Evolutionary conservation across 306 rosid species (phyloP), one percentile per base, ranked within the genome.

Genomic region (Gastrolobium bilobum): DNA sequence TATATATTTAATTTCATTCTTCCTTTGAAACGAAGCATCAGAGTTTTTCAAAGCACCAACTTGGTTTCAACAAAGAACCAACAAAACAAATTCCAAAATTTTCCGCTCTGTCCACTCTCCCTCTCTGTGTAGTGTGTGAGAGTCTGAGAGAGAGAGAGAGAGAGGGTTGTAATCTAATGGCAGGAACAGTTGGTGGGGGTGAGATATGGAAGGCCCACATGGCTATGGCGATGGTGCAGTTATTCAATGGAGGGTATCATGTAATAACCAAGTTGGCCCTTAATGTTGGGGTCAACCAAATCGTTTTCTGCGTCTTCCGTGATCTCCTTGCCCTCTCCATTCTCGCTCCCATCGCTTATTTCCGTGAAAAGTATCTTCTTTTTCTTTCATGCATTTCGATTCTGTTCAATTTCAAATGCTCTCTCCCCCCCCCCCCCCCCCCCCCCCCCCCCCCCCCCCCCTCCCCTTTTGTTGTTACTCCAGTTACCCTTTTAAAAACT

Each of bases 251-350:
- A 65, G 98, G 98, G 2, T 94, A 91, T 37, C 98, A 94, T 39
- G 97, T 92, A 11, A 87, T 94, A 61, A 90, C 98, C 68, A 94
- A 94, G 79, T 89, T 94, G 0, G 97, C 98, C 61, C 97, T 94
- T 67, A 89, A 94, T 56, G 91, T 92, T 77, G 98, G 98, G 5
- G 77, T 94, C 80, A 89, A 92, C 75, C 97, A 92, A 73, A 86
- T 94, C 51, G 97, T 94, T 10, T 94, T 94, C 86, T 94, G 98
- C 68, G 89, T 92, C 68, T 94, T 84, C 31, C 88, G 98, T 6
- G 92, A 93, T 87, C 90, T 93, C 71, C 81, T 93, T 50, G 97
- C 96, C 42, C 94, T 93, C 57, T 71, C 85, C 64, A 91, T 93
- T 74, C 98, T 93, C 63, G 95, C 96, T 29, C 97, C 98, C 29